These are phyloP conservation scores for Lactarius sanguifluus DNA, from an alignment of 768 basidiomycete species.

Conservation along the genomic window DNA sequence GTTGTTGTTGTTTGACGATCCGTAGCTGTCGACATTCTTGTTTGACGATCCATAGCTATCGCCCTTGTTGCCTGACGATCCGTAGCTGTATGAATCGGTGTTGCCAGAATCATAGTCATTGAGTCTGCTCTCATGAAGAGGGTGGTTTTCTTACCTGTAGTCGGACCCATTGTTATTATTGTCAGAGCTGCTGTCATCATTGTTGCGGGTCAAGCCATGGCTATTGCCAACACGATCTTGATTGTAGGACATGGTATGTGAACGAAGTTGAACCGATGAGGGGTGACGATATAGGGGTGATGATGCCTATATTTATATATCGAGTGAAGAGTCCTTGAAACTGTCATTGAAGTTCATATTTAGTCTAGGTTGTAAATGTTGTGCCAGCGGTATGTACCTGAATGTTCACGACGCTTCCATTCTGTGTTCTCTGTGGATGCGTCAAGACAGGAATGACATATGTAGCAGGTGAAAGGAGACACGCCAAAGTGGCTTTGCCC, in stretches of 20 bases:
- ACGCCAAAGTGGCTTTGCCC: not conserved
- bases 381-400: not conserved
- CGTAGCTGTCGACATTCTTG: constrained; percentile 4
- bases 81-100: constrained; percentile 16
- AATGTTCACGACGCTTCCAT: not conserved
- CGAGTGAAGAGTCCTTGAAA: not conserved
- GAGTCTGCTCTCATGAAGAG: not conserved
- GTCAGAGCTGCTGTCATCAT: not conserved
- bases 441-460: not conserved
- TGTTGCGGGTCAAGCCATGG: constrained; percentile 17
- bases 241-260: constrained; percentile 25
- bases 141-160: not conserved
- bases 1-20: constrained; percentile 31
- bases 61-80: not conserved
- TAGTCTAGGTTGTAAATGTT: not conserved
- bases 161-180: constrained; percentile 14
- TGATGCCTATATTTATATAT: constrained; percentile 1
- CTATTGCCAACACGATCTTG: constrained; percentile 15
- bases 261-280: not conserved
- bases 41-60: not conserved
- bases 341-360: not conserved
- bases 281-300: not conserved
- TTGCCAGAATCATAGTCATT: not conserved
- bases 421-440: not conserved
- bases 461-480: not conserved